phyloP scores from a whole-genome alignment of 139 green algal genomes.

The Desmodesmus armatus region DNA sequence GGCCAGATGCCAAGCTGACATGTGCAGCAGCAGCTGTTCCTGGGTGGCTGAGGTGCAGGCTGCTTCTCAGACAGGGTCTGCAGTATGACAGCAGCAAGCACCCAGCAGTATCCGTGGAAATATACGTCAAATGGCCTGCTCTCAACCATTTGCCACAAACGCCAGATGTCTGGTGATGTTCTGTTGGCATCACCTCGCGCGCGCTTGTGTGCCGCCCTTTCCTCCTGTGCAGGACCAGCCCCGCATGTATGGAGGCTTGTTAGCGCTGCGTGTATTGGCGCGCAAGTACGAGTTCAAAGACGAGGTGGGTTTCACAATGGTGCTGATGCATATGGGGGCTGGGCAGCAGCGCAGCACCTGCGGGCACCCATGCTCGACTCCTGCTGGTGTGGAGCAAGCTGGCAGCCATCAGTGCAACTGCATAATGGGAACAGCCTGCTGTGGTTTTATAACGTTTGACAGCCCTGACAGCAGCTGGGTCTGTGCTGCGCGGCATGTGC shows the following conservation, averaged over 20 bases:
- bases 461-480: too few species aligned
- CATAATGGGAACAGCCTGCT: too few species aligned
- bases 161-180: background rate
- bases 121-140: too few species aligned
- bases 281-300: slow-evolving; percentile 98
- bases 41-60: background rate
- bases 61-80: background rate
- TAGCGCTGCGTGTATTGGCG: slow-evolving; percentile 85
- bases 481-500: background rate
- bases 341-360: background rate
- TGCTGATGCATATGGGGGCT: background rate
- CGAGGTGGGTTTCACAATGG: slow-evolving; percentile 61
- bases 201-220: background rate
- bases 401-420: too few species aligned
- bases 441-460: too few species aligned
- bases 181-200: background rate
- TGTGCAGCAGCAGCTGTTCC: background rate
- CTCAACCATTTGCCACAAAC: too few species aligned
- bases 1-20: background rate
- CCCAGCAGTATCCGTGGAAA: background rate
- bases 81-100: background rate
- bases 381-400: too few species aligned
- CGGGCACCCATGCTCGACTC: too few species aligned
- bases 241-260: slow-evolving; percentile 83
- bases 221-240: slow-evolving; percentile 72